A percentile compares a stretch with the other conserved stretches of the same genome.
Evolutionary conservation across 2,329 filamentous ascomycete genomes (phyloP).

Genomic region (Hysterium pulicare): DNA sequence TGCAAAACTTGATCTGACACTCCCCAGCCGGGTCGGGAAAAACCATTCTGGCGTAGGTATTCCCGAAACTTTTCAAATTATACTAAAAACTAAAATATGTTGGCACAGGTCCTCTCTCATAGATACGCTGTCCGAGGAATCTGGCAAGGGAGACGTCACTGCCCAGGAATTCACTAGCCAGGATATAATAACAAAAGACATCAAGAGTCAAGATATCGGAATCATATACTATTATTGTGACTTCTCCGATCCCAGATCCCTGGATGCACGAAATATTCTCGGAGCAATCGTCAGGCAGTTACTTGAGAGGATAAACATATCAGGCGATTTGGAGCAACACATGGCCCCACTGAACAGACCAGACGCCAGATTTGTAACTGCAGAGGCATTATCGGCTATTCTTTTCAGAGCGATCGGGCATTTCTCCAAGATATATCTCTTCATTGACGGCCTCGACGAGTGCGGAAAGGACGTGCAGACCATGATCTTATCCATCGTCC

Average conservation of each 20-base stretch:
- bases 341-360: slow-evolving; percentile 2
- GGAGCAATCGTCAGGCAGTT: slow-evolving; percentile 6
- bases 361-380: background rate
- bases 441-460: slow-evolving; percentile 7
- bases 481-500: slow-evolving; percentile 4
- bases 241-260: slow-evolving; percentile 5
- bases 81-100: too few species aligned
- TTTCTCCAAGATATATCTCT: slow-evolving; percentile 6
- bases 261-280: slow-evolving; percentile 6
- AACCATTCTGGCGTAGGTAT: too few species aligned
- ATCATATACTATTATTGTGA: slow-evolving; percentile 8
- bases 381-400: slow-evolving; percentile 2
- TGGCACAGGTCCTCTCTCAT: slow-evolving; percentile 7
- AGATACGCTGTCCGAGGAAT: slow-evolving; percentile 4
- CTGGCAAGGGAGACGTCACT: slow-evolving; percentile 4
- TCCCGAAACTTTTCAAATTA: too few species aligned
- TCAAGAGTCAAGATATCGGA: slow-evolving; percentile 4
- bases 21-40: too few species aligned
- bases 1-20: too few species aligned
- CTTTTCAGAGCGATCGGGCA: slow-evolving; percentile 1
- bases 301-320: slow-evolving; percentile 6
- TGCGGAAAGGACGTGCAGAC: slow-evolving; percentile 3
- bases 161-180: slow-evolving; percentile 4
- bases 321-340: slow-evolving; percentile 6
- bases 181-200: slow-evolving; percentile 6